phyloP scores from a whole-genome alignment of 164 flowering plant genomes.

The Dillenia suffruticosa region DNA sequence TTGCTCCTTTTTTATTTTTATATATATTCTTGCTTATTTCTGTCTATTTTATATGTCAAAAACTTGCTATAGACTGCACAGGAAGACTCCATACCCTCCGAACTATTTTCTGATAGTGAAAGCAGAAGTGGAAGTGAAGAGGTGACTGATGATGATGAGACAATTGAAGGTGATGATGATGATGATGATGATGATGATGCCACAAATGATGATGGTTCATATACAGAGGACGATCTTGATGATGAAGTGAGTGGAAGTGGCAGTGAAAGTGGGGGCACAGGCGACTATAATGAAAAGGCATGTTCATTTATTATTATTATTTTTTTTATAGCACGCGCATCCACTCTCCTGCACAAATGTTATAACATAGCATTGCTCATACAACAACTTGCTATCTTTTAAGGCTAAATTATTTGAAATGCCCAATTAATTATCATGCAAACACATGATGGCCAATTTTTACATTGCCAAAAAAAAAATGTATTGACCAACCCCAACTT shows the following conservation, averaged over 20 bases:
- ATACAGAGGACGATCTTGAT: conserved; percentile 53
- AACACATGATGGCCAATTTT: no score
- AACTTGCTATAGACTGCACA: conserved; percentile 19
- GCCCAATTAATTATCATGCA: no score
- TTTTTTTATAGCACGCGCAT: conserved; percentile 5
- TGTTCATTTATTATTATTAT: conserved; percentile 5
- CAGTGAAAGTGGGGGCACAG: conserved; percentile 40
- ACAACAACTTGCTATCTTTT: no score
- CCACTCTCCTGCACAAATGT: neutral
- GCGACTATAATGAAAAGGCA: conserved; percentile 40
- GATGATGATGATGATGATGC: conserved; percentile 31
- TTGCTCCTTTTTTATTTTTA: neutral
- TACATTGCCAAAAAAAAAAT: no score
- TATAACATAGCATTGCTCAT: neutral
- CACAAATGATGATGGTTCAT: conserved; percentile 35
- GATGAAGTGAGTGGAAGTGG: conserved; percentile 36
- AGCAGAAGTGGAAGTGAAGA: conserved; percentile 74
- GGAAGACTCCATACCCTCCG: conserved; percentile 58
- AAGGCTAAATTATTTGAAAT: no score
- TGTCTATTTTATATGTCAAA: conserved; percentile 5
- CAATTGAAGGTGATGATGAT: conserved; percentile 43
- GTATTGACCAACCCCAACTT: no score
- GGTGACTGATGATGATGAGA: conserved; percentile 66
- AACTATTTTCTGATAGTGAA: conserved; percentile 60
- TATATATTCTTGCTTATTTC: conserved; percentile 6